Evolutionary conservation across 768 basidiomycete species (phyloP).

Genomic region (Termitomyces sp.): DNA sequence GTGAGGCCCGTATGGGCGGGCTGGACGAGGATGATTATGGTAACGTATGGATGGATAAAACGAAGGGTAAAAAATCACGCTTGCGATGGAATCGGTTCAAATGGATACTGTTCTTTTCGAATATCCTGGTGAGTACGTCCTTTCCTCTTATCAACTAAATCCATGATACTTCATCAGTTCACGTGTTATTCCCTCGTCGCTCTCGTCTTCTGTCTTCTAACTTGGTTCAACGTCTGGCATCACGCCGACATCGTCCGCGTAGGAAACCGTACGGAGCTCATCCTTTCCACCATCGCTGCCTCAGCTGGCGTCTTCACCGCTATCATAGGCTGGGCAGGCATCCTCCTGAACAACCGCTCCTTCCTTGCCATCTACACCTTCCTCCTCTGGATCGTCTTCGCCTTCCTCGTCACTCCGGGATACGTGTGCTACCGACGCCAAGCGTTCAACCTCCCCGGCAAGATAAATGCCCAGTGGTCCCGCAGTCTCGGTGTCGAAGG

Average conservation of each 20-base stretch:
- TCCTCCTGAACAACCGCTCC: slow-evolving; percentile 79
- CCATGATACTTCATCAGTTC: slow-evolving; percentile 22
- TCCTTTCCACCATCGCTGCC: slow-evolving; percentile 65
- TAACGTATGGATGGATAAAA: slow-evolving; percentile 21
- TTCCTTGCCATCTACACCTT: slow-evolving; percentile 80
- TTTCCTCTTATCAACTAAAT: neutral
- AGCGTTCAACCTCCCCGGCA: slow-evolving; percentile 59
- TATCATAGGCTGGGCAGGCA: slow-evolving; percentile 73
- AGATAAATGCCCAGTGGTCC: slow-evolving; percentile 74
- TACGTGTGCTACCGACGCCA: slow-evolving; percentile 72
- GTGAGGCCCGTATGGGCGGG: slow-evolving; percentile 35
- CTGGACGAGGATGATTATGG: slow-evolving; percentile 39
- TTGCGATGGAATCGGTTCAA: slow-evolving; percentile 83
- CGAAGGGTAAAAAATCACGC: slow-evolving; percentile 31
- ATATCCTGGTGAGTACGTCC: slow-evolving; percentile 34
- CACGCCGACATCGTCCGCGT: slow-evolving; percentile 64
- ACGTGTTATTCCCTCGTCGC: slow-evolving; percentile 54
- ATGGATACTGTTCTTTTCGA: slow-evolving; percentile 68
- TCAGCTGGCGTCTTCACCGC: slow-evolving; percentile 56
- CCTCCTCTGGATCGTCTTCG: slow-evolving; percentile 71
- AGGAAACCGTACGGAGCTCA: slow-evolving; percentile 61
- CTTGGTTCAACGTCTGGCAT: slow-evolving; percentile 73
- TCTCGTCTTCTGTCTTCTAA: slow-evolving; percentile 60
- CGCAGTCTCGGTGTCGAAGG: slow-evolving; percentile 48
- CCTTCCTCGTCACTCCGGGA: slow-evolving; percentile 66